Percentiles rank a stretch among this genome's conserved stretches.
Conservation (phyloP, 140 eudicot genomes). For the Cichorium intybus region DNA sequence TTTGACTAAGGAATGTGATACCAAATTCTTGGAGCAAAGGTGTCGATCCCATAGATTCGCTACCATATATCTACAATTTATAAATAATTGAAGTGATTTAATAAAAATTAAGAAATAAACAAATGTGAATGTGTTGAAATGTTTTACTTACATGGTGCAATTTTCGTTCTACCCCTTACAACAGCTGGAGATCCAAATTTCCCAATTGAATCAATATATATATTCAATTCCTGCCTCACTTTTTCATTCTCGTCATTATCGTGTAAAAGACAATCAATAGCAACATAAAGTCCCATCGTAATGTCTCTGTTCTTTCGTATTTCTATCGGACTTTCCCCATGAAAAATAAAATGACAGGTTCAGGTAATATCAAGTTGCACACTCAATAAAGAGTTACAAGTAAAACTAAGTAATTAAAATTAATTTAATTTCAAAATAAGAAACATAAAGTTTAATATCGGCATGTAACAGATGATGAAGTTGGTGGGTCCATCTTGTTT, state of each 20-base stretch:
- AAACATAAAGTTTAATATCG: too few relatives aligned
- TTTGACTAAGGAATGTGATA: conserved; percentile 4
- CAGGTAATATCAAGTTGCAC: background rate
- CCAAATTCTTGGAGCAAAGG: conserved; percentile 6
- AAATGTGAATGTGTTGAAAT: background rate
- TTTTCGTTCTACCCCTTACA: background rate
- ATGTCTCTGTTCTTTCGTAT: background rate
- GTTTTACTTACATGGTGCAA: background rate
- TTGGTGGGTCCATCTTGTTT: background rate
- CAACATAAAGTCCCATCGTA: background rate
- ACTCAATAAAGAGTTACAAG: too few relatives aligned
- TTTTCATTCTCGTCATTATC: background rate
- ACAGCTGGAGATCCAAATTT: background rate
- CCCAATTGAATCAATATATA: background rate
- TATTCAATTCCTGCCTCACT: background rate
- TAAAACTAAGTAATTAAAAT: too few relatives aligned
- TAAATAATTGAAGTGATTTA: background rate
- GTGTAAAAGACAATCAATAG: background rate
- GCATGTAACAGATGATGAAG: conserved; percentile 1
- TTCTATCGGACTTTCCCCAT: background rate
- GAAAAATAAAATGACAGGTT: background rate
- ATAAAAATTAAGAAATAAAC: too few relatives aligned
- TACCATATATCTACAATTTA: background rate
- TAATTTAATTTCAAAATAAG: too few relatives aligned
- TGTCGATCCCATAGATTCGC: background rate